These are phyloP conservation scores for Boletus pseudopeckii DNA, from an alignment of 768 basidiomycete genomes.

Conservation along the genomic window DNA sequence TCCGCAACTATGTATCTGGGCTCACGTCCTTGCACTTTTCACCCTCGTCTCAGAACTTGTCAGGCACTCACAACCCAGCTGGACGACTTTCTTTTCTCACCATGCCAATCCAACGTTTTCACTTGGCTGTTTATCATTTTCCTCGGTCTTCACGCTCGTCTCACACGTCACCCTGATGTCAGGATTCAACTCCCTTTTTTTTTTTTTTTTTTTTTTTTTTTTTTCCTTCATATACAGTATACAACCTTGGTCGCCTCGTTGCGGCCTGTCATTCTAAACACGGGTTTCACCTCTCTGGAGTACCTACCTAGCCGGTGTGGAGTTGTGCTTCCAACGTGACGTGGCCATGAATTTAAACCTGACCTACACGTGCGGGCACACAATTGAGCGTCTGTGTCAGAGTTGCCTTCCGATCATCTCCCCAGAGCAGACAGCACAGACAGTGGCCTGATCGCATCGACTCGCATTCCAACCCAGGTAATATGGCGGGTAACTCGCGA, in stretches of 20 bases:
- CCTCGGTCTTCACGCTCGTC: constrained; percentile 5
- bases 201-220: neutral
- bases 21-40: neutral
- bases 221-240: neutral
- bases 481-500: neutral
- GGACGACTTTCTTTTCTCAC: neutral
- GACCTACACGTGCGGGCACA: neutral
- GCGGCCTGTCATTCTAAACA: neutral
- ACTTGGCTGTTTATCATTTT: constrained; percentile 16
- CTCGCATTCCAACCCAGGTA: too few relatives aligned
- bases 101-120: constrained; percentile 26
- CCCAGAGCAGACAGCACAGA: too few relatives aligned
- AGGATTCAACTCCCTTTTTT: neutral
- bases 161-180: constrained; percentile 5
- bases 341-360: neutral
- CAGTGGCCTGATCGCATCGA: constrained; percentile 1
- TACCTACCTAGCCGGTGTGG: too few relatives aligned
- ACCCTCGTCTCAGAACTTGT: neutral
- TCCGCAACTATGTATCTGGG: neutral
- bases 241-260: constrained; percentile 23
- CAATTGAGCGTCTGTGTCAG: neutral
- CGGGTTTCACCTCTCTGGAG: too few relatives aligned
- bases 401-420: neutral
- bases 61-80: too few relatives aligned
- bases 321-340: neutral